Evolutionary conservation across 2,329 filamentous ascomycete genomes (phyloP).

Genomic region (Remersonia thermophila): DNA sequence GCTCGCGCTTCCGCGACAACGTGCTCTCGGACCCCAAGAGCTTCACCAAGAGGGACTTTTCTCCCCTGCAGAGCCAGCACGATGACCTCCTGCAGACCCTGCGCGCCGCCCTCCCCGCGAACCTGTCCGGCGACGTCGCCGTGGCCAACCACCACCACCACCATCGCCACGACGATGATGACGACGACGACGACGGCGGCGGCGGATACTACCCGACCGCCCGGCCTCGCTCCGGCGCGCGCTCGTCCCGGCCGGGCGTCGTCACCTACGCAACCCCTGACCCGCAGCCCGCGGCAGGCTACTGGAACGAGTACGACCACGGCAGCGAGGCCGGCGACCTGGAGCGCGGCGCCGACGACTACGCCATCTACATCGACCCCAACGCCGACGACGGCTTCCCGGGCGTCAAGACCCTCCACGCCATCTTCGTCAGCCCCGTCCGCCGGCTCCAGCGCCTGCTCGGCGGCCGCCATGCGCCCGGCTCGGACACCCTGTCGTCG

Average conservation of each 20-base stretch:
- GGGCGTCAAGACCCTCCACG: constrained; percentile 48
- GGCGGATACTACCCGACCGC: not conserved
- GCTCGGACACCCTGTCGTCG: not conserved
- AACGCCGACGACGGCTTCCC: constrained; percentile 49
- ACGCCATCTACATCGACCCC: constrained; percentile 64
- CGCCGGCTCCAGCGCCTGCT: constrained; percentile 37
- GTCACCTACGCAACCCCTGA: too few relatives aligned
- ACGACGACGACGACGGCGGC: too few relatives aligned
- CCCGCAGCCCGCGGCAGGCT: constrained; percentile 29
- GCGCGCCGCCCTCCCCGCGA: constrained; percentile 30
- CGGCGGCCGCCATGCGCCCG: constrained; percentile 25
- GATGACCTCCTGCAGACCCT: constrained; percentile 37
- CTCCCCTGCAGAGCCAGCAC: constrained; percentile 36
- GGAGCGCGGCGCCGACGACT: constrained; percentile 33
- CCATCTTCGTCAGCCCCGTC: constrained; percentile 36
- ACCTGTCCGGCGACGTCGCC: constrained; percentile 5
- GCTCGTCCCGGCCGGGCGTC: too few relatives aligned
- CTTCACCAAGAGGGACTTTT: constrained; percentile 57
- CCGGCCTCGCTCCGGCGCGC: too few relatives aligned
- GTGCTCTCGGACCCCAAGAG: constrained; percentile 55
- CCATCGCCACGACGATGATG: too few relatives aligned
- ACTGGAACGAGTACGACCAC: constrained; percentile 84
- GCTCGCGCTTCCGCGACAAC: constrained; percentile 52
- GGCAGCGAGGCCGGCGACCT: constrained; percentile 55
- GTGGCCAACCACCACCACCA: constrained; percentile 7